Evolutionary conservation across 257 asterid genomes (phyloP).

Genomic region (Solanum clarkiae): DNA sequence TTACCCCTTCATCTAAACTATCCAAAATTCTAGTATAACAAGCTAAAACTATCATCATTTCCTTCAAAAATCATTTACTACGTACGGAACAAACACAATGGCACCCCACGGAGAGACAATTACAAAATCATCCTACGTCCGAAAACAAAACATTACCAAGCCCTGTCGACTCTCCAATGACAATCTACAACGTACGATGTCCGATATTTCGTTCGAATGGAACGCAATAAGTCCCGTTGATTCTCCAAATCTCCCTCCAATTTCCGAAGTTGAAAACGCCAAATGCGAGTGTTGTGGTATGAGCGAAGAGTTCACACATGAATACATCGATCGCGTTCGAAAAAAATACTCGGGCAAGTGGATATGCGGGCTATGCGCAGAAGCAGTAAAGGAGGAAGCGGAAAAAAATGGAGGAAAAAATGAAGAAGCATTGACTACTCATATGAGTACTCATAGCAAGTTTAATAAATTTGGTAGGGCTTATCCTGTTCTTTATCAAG

Average conservation of each 20-base stretch:
- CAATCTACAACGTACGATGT: not conserved
- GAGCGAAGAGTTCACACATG: slow-evolving; percentile 11
- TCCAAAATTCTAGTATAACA: not conserved
- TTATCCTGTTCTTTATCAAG: slow-evolving; percentile 12
- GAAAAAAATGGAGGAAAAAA: slow-evolving; percentile 7
- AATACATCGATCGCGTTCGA: slow-evolving; percentile 1
- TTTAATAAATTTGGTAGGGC: slow-evolving; percentile 2
- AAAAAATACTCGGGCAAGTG: slow-evolving; percentile 1
- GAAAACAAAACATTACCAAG: not conserved
- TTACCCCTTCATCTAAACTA: not conserved
- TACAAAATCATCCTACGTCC: not conserved
- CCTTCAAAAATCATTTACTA: not conserved
- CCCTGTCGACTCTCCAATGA: not conserved
- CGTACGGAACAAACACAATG: not conserved
- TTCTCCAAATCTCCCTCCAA: not conserved
- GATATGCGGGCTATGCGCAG: slow-evolving; percentile 9
- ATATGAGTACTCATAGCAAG: slow-evolving; percentile 4
- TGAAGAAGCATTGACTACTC: slow-evolving; percentile 3
- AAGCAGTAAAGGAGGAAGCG: slow-evolving; percentile 12
- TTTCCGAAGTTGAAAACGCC: slow-evolving; percentile 4
- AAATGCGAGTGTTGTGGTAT: slow-evolving; percentile 17
- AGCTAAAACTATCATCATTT: not conserved
- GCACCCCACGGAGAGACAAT: slow-evolving; percentile 1
- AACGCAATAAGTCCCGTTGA: not conserved
- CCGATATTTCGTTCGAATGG: slow-evolving; percentile 1